Conservation (phyloP, 768 basidiomycete genomes). For the Termitomyces sp. region DNA sequence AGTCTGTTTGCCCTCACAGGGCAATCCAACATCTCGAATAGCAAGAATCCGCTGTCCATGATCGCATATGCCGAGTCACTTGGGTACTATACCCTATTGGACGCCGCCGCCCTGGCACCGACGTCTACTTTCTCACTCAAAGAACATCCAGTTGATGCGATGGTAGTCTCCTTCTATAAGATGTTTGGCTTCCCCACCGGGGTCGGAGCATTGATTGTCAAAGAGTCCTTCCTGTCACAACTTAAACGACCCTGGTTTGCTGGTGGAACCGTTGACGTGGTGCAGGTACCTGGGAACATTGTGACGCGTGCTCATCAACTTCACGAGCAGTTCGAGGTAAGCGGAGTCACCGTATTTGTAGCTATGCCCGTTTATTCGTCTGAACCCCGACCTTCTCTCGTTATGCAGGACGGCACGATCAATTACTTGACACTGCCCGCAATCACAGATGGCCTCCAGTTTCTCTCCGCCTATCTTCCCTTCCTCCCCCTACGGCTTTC, state of each 20-base stretch:
- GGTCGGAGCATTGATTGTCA: constrained; percentile 73
- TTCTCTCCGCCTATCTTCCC: constrained; percentile 73
- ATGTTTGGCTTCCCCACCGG: constrained; percentile 90
- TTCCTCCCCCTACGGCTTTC: constrained; percentile 75
- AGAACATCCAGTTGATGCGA: constrained; percentile 69
- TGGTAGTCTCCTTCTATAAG: constrained; percentile 84
- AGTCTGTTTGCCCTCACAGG: constrained; percentile 73
- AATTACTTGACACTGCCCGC: constrained; percentile 76
- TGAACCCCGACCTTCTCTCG: too few species aligned
- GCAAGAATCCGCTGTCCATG: constrained; percentile 63
- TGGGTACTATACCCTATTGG: constrained; percentile 73
- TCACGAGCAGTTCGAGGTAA: constrained; percentile 78
- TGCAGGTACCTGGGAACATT: constrained; percentile 73
- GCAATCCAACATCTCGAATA: constrained; percentile 79
- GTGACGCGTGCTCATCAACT: constrained; percentile 53
- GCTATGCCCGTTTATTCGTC: constrained; percentile 1
- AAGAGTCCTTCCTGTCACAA: constrained; percentile 55
- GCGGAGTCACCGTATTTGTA: constrained; percentile 9
- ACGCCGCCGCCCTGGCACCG: constrained; percentile 77
- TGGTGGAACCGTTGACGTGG: constrained; percentile 77
- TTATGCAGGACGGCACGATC: constrained; percentile 73
- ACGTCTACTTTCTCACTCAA: constrained; percentile 63
- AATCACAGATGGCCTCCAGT: constrained; percentile 73
- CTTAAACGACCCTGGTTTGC: constrained; percentile 80
- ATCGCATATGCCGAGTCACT: constrained; percentile 58